These are phyloP conservation scores for Phytophthora sojae DNA, from an alignment of 352 stramenopile genomes.

Conservation along the genomic window DNA sequence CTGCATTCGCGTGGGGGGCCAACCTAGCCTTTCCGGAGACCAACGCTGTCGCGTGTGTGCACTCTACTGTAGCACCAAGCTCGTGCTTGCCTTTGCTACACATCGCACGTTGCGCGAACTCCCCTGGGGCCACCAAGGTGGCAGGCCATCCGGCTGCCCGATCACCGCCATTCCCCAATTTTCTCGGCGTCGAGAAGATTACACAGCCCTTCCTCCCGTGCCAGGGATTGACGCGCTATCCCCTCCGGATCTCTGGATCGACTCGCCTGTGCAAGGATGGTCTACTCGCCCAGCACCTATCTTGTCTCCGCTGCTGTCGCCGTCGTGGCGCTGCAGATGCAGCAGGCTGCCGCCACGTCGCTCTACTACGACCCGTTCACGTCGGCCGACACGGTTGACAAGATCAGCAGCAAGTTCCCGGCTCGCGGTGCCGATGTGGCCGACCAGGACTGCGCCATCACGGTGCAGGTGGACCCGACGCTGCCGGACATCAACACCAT, in stretches of 20 bases:
- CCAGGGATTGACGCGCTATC: constrained; percentile 31
- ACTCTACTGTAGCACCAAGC: neutral
- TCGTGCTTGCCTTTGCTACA: constrained; percentile 3
- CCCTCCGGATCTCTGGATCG: constrained; percentile 20
- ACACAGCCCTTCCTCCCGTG: constrained; percentile 27
- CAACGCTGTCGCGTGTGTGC: constrained; percentile 1
- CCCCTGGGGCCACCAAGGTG: neutral
- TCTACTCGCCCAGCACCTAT: constrained; percentile 30
- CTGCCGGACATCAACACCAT: constrained; percentile 38
- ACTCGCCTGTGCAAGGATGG: constrained; percentile 15
- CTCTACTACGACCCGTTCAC: constrained; percentile 28
- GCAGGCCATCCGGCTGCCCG: neutral
- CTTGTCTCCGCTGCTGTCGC: too few relatives aligned
- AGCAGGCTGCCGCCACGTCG: constrained; percentile 20
- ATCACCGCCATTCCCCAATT: constrained; percentile 31
- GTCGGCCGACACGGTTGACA: constrained; percentile 3
- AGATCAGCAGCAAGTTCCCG: constrained; percentile 22
- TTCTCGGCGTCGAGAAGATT: constrained; percentile 38
- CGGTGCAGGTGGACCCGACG: constrained; percentile 28
- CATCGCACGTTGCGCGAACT: neutral
- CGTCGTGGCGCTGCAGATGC: constrained; percentile 29
- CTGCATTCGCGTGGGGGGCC: neutral
- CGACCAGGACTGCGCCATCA: constrained; percentile 21
- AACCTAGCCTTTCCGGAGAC: constrained; percentile 1
- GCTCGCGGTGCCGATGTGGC: constrained; percentile 13